Base-by-base conservation (phyloP, 352 stramenopile genomes). In the Pelagophyceae sp. region DNA sequence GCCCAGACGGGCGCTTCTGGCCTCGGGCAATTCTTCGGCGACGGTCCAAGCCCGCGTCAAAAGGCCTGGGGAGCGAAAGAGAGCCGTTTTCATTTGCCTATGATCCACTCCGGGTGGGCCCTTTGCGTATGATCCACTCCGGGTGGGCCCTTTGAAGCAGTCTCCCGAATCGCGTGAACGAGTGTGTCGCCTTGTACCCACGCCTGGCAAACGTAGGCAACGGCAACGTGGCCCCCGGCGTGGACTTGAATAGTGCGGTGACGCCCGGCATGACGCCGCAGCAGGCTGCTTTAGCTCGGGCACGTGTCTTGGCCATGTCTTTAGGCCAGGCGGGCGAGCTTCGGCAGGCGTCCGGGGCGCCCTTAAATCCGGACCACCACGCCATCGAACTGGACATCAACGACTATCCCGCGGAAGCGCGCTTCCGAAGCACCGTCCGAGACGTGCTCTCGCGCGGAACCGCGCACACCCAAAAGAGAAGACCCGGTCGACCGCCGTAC, bases 301-400 rank as follows among this genome's bases (percentile, higher is more conserved):
- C 91, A 5, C 87, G 92, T 77, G 90, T 91, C 70, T 71, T 94
- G 35, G 90, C 91, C 77, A 79, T 89, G 45, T 87, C 91, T 77
- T 76, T 67, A 78, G 27, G 31, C 81, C 60, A 54, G 27, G 70
- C 76, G 69, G 77, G 74, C 11, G 11, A 40, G 3, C 29, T 76
- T 29, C n/a, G 77, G 65, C 32, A 60, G 51, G 65, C 69, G 40
- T 25, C 67, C 50, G 74, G 75, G 33, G 78, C 72, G 37, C 77
- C 61, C 60, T 45, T 67, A 19, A 75, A 92, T 11, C 2, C 1
- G 64, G 85, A 85, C 45, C 88, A 94, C 76, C 95, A 93, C 75
- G 83, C 86, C 17, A 89, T 95, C 78, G 91, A 97, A 77, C 83
- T 97, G 27, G 92, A 95, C 78, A 96, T 97, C 82, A 97, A 97